Conservation (phyloP, 805 yeast genomes). For the Teunomyces stri region DNA sequence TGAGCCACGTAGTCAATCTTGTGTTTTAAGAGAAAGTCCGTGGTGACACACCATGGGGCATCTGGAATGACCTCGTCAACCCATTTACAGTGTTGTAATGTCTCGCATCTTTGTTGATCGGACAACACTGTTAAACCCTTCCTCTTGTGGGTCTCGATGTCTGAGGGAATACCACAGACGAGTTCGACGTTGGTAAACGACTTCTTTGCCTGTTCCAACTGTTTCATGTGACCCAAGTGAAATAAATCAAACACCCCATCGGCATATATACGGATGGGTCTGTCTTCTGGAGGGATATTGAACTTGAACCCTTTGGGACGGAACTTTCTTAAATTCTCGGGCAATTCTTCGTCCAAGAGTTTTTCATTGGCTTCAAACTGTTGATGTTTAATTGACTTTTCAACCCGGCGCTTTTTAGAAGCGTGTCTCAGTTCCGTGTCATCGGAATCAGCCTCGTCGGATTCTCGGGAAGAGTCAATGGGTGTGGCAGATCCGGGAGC, state of each 20-base stretch:
- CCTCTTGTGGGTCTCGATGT: constrained; percentile 82
- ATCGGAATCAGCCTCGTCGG: constrained; percentile 11
- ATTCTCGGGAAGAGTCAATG: constrained; percentile 13
- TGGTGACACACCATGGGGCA: constrained; percentile 94
- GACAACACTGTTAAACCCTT: constrained; percentile 91
- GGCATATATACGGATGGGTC: constrained; percentile 93
- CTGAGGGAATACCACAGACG: constrained; percentile 91
- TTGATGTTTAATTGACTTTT: constrained; percentile 25
- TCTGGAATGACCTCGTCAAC: constrained; percentile 93
- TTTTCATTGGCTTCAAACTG: constrained; percentile 49
- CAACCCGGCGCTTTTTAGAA: constrained; percentile 19
- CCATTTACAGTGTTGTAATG: constrained; percentile 93
- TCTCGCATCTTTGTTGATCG: constrained; percentile 85
- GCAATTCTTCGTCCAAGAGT: constrained; percentile 60
- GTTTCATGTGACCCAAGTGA: constrained; percentile 97
- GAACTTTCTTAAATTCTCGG: constrained; percentile 68
- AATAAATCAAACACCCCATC: constrained; percentile 97
- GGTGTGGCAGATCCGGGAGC: constrained; percentile 14
- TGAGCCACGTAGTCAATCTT: constrained; percentile 95
- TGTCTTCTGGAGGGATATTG: constrained; percentile 78
- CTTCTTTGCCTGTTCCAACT: constrained; percentile 94
- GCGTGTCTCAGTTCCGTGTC: constrained; percentile 11
- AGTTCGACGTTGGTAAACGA: constrained; percentile 79
- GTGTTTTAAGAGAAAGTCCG: constrained; percentile 75
- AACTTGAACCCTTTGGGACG: constrained; percentile 78